Base-by-base conservation (phyloP, 768 basidiomycete species). In the Collybia sp. region DNA sequence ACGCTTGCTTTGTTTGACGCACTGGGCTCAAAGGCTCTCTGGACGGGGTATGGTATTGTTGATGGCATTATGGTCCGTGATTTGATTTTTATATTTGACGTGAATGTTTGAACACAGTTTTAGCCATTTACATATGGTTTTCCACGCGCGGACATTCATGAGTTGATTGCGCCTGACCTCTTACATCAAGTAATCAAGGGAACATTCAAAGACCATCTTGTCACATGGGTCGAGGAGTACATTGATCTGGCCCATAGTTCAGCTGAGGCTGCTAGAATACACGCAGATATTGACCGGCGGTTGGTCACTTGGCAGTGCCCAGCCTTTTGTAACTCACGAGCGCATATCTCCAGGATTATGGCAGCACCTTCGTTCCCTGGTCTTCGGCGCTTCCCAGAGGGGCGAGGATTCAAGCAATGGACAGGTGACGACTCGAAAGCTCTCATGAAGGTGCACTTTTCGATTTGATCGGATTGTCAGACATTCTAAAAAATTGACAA, bases 121-220 rank as follows among this genome's bases (percentile, higher is more conserved):
- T 31, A 64, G 62, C 63, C 58, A 2, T 64, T 62, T 39, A 63
- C 59, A 2, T 25, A 50, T 33, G 16, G 47, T 18, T 65, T 66
- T 44, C 63, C 63, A 2, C 47, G 57, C n/a, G 65, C 65, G 1
- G 57, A 67, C 44, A 66, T 67, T 32, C 56, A 67, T 45, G 58
- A 65, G 37, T 50, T 65, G 3, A 33, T 67, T 4, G 40, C 60
- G 5, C 59, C 63, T 5, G 58, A 65, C 43, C 46, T 65, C 1
- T 51, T 66, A 1, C 66, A 69, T 49, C 66, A 68, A 50, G 19
- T 63, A 19, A 61, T 69, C 50, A 66, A 67, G 40, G 63, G 64
- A 9, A 56, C 52, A 3, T 70, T 69, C 54, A 70, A 68, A 48
- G 69, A 68, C 42, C 65, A 68, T 40, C 52, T 70, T 11, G 67